These are phyloP conservation scores for Aeschynomene evenia DNA, from an alignment of 306 rosid species.

Conservation along the genomic window DNA sequence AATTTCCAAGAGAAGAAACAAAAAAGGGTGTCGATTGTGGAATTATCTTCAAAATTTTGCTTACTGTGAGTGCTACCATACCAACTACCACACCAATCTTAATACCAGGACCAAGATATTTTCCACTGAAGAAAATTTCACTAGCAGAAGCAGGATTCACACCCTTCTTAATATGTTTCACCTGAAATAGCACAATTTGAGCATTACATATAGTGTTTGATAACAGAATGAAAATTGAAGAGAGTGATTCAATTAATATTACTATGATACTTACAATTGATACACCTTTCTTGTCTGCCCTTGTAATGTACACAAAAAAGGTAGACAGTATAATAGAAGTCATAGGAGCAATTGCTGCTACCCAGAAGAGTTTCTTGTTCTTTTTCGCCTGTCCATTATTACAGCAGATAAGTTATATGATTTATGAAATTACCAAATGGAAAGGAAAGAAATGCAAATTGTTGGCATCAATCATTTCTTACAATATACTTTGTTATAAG, in stretches of 20 bases:
- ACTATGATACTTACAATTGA: conserved; percentile 60
- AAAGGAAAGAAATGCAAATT: not conserved
- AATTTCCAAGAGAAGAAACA: not conserved
- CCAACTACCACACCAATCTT: conserved; percentile 67
- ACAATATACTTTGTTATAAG: conserved; percentile 64
- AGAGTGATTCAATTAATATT: not conserved
- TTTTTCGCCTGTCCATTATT: conserved; percentile 54
- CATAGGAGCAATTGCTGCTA: conserved; percentile 84
- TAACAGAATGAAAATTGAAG: not conserved
- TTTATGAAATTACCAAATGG: conserved; percentile 2
- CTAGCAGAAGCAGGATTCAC: conserved; percentile 63
- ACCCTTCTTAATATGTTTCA: conserved; percentile 49
- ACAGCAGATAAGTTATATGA: too few relatives aligned
- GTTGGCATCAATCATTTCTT: conserved; percentile 35
- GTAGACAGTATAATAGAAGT: conserved; percentile 69
- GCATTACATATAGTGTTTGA: conserved; percentile 2
- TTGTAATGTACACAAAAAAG: conserved; percentile 62
- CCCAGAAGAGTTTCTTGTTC: conserved; percentile 72
- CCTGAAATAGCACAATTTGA: conserved; percentile 45
- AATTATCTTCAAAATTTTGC: conserved; percentile 3
- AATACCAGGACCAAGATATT: conserved; percentile 50
- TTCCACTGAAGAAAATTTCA: conserved; percentile 64
- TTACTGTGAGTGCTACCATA: conserved; percentile 77
- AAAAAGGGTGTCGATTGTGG: not conserved
- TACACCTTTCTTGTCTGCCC: conserved; percentile 72